These are phyloP conservation scores for Starmera pachycereana DNA, from an alignment of 805 yeast genomes.

Conservation along the genomic window DNA sequence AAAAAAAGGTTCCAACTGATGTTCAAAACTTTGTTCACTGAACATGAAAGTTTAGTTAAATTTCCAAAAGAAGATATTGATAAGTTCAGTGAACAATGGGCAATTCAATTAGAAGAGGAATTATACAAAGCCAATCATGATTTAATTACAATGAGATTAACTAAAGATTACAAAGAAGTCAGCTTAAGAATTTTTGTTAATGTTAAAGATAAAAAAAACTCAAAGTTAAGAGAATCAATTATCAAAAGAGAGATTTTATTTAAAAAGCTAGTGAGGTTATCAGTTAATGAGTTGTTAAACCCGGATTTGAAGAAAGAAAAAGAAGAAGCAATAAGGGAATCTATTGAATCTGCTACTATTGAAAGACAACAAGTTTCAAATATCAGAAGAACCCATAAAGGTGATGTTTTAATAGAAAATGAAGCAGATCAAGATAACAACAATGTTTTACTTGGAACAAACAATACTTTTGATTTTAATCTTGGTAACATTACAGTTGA, in stretches of 20 bases:
- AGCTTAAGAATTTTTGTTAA: constrained; percentile 57
- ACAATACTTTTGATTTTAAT: constrained; percentile 17
- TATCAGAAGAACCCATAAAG: constrained; percentile 75
- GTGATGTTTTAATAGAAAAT: constrained; percentile 70
- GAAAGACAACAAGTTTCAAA: constrained; percentile 50
- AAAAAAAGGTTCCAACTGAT: constrained; percentile 38
- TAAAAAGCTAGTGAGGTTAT: constrained; percentile 48
- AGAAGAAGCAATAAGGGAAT: constrained; percentile 58
- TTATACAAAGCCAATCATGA: constrained; percentile 30
- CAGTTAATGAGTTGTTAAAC: constrained; percentile 68
- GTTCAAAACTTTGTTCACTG: constrained; percentile 33
- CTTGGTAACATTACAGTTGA: constrained; percentile 16
- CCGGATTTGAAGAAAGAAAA: constrained; percentile 66
- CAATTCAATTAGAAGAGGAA: constrained; percentile 41
- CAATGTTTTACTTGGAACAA: neutral
- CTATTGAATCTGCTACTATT: constrained; percentile 58
- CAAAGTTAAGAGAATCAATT: constrained; percentile 46
- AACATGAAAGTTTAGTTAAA: constrained; percentile 24
- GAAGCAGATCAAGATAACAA: constrained; percentile 24
- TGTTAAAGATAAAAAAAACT: constrained; percentile 48
- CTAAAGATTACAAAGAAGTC: constrained; percentile 44
- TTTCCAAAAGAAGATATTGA: constrained; percentile 16
- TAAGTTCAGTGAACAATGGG: constrained; percentile 30
- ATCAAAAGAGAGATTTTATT: constrained; percentile 43
- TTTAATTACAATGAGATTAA: constrained; percentile 11